Conservation (phyloP, 176 grass and related monocot species). For the Triticum monococcum region DNA sequence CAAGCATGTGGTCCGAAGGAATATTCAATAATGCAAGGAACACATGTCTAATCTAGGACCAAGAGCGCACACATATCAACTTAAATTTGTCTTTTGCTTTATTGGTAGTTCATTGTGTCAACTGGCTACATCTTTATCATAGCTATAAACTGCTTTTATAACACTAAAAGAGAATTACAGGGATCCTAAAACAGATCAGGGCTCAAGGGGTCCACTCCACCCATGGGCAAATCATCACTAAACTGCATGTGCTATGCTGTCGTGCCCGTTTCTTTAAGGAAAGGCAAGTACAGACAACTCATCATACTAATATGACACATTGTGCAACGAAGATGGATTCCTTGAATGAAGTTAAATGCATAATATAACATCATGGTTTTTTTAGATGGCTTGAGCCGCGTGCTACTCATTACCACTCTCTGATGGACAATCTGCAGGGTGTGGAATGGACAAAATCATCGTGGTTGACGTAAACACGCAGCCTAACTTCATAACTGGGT, state of each 20-base stretch:
- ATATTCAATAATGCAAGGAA: slow-evolving; percentile 26
- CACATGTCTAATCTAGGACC: neutral
- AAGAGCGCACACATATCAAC: slow-evolving; percentile 22
- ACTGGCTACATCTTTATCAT: slow-evolving; percentile 13
- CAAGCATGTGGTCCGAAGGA: slow-evolving; percentile 11
- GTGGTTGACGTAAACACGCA: neutral
- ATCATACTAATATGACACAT: slow-evolving; percentile 6
- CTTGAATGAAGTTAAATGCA: slow-evolving; percentile 16
- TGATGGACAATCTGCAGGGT: neutral
- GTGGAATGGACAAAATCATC: neutral
- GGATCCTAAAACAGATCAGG: neutral
- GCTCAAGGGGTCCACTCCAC: neutral
- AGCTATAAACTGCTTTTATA: neutral
- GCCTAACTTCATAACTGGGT: neutral
- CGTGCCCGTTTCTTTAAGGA: neutral
- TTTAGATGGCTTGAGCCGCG: neutral
- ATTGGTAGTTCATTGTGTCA: slow-evolving; percentile 12
- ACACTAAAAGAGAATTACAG: neutral
- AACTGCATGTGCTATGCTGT: neutral
- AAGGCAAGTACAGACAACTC: slow-evolving; percentile 23
- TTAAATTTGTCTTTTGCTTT: neutral
- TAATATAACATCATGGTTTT: neutral
- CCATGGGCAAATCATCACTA: slow-evolving; percentile 3
- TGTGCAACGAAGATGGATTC: neutral
- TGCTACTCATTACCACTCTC: neutral